Percentiles rank a stretch among this genome's conserved stretches.
phyloP scores from a whole-genome alignment of 2,329 filamentous ascomycete species.

The Fusarium dimerum region DNA sequence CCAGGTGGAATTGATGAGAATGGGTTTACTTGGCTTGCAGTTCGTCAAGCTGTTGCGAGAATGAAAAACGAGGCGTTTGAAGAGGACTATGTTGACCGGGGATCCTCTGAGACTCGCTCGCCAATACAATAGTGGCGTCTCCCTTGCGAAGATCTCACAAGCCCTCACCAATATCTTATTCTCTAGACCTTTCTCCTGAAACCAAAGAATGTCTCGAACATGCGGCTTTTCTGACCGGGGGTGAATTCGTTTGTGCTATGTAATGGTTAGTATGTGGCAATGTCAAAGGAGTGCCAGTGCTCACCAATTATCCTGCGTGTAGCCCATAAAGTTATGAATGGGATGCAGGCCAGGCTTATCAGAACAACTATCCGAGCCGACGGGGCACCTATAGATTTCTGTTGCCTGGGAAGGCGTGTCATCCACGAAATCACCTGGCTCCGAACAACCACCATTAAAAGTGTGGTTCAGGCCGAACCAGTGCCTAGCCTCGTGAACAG shows the following conservation, averaged over 20 bases:
- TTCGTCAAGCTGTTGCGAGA: too few species aligned
- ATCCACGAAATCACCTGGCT: slow-evolving; percentile 36
- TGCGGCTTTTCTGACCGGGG: slow-evolving; percentile 2
- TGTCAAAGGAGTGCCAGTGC: neutral
- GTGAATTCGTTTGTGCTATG: slow-evolving; percentile 7
- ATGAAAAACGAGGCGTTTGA: too few species aligned
- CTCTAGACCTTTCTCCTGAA: slow-evolving; percentile 1
- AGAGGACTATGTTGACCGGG: too few species aligned
- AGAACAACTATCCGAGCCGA: slow-evolving; percentile 25
- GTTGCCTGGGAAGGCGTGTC: slow-evolving; percentile 40
- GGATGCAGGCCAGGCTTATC: slow-evolving; percentile 24
- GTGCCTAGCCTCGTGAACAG: slow-evolving; percentile 39
- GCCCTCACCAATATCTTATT: too few species aligned
- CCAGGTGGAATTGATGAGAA: too few species aligned
- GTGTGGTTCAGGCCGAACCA: slow-evolving; percentile 43
- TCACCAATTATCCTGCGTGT: slow-evolving; percentile 38
- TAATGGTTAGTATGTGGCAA: neutral
- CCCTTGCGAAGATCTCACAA: too few species aligned
- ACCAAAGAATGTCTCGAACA: slow-evolving; percentile 4
- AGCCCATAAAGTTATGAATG: slow-evolving; percentile 32
- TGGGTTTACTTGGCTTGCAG: too few species aligned
- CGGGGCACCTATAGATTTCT: slow-evolving; percentile 21
- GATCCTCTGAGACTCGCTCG: too few species aligned
- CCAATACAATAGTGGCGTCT: too few species aligned
- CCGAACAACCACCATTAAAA: slow-evolving; percentile 37